These are phyloP conservation scores for Chrysophaeum taylorii DNA, from an alignment of 352 stramenopile species.

Conservation along the genomic window DNA sequence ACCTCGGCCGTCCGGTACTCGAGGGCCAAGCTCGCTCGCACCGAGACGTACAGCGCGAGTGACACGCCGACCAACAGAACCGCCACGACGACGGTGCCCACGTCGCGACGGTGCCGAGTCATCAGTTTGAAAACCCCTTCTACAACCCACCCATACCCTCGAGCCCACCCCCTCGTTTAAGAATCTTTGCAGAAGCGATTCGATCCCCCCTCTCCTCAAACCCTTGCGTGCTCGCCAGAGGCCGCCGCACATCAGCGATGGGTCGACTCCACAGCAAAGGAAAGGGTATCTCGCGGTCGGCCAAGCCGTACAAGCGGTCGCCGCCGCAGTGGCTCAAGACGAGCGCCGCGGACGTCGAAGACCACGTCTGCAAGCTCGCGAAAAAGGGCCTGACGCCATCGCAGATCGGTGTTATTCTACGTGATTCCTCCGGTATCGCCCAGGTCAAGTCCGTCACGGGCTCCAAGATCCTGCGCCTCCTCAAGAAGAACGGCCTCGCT, in stretches of 20 bases:
- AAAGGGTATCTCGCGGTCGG: conserved; percentile 99
- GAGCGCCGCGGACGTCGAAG: conserved; percentile 85
- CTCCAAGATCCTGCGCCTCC: conserved; percentile 96
- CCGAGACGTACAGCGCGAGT: no score
- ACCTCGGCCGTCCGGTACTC: no score
- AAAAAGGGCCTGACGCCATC: conserved; percentile 94
- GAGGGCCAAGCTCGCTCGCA: no score
- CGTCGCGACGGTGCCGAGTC: no score
- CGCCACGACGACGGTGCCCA: no score
- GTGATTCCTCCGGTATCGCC: conserved; percentile 97
- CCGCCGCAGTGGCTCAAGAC: conserved; percentile 97
- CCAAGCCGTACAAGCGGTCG: conserved; percentile 96
- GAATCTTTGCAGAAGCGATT: no score
- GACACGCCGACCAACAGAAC: no score
- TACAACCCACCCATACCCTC: no score
- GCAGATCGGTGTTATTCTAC: conserved; percentile 99
- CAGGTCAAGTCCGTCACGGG: conserved; percentile 97
- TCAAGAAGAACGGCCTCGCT: conserved; percentile 98
- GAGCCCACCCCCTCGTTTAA: no score
- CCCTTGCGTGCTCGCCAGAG: no score
- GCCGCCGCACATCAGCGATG: conserved; percentile 66
- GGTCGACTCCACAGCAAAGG: conserved; percentile 95
- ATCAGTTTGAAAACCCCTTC: no score
- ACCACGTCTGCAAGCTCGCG: conserved; percentile 98
- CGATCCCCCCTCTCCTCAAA: no score